Evolutionary conservation across 306 rosid species (phyloP).

Genomic region (Inga laurina): DNA sequence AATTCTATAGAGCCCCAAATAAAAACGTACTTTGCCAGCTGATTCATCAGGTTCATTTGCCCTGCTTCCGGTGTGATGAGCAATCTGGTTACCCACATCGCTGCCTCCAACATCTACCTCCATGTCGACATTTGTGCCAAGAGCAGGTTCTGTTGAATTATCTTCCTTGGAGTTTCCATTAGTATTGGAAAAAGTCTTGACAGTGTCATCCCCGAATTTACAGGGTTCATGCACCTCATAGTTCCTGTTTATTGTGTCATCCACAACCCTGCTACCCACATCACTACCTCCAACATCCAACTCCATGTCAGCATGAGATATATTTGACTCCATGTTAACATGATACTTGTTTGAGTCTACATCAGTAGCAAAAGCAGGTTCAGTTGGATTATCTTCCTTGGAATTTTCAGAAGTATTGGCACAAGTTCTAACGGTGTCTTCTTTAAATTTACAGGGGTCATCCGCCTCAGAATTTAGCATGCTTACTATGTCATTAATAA

Average conservation of each 20-base stretch:
- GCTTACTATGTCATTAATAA: constrained; percentile 27
- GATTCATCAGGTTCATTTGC: constrained; percentile 33
- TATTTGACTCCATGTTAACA: constrained; percentile 22
- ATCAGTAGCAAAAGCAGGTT: background rate
- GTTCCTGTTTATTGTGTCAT: constrained; percentile 37
- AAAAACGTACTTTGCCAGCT: constrained; percentile 38
- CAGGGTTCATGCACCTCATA: constrained; percentile 31
- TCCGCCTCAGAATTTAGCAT: constrained; percentile 34
- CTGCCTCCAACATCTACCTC: constrained; percentile 36
- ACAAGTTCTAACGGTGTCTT: constrained; percentile 30
- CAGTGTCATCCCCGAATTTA: constrained; percentile 31
- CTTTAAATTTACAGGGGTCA: constrained; percentile 27
- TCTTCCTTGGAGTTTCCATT: constrained; percentile 35
- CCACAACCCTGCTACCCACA: constrained; percentile 25
- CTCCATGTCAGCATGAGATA: constrained; percentile 38
- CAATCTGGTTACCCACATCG: constrained; percentile 25
- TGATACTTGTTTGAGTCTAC: constrained; percentile 24
- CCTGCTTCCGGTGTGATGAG: constrained; percentile 34
- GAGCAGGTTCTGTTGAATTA: constrained; percentile 13
- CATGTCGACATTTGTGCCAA: constrained; percentile 24
- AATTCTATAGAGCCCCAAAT: background rate
- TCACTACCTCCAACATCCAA: constrained; percentile 33
- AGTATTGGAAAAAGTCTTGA: background rate
- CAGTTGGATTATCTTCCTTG: constrained; percentile 14
- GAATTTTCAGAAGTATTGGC: constrained; percentile 24